Conservation (phyloP, 208 protist species). For the Leishmania gerbilli region DNA sequence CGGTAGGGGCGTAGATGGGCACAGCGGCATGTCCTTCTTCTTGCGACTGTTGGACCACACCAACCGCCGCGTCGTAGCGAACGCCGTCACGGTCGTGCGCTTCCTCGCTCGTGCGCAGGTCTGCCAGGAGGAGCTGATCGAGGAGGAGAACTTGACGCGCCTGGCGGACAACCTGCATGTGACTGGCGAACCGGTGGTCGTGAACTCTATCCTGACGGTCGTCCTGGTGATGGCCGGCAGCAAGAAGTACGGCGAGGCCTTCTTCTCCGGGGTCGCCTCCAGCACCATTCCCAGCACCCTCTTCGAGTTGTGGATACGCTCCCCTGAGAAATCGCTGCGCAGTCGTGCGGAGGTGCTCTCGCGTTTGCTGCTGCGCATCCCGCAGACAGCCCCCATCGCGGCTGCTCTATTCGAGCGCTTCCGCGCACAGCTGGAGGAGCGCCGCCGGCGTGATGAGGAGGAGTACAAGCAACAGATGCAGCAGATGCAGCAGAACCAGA, state of each 20-base stretch:
- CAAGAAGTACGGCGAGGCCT: constrained; percentile 45
- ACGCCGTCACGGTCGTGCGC: constrained; percentile 60
- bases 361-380: constrained; percentile 58
- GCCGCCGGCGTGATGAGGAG: constrained; percentile 75
- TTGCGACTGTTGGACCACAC: constrained; percentile 73
- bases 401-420: constrained; percentile 61
- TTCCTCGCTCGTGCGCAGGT: constrained; percentile 68
- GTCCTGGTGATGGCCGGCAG: constrained; percentile 75
- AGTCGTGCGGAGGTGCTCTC: constrained; percentile 71
- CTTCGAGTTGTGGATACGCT: constrained; percentile 80
- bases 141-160: constrained; percentile 56
- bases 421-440: constrained; percentile 73
- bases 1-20: constrained; percentile 66
- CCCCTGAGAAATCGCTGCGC: constrained; percentile 60
- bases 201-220: constrained; percentile 72
- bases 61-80: constrained; percentile 71
- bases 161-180: constrained; percentile 60
- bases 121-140: constrained; percentile 62
- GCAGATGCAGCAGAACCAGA: constrained; percentile 80
- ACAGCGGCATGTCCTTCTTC: constrained; percentile 83
- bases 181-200: constrained; percentile 45
- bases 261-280: constrained; percentile 55
- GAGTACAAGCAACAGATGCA: constrained; percentile 82
- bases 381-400: constrained; percentile 34
- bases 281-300: constrained; percentile 58